A percentile compares a stretch with the other conserved stretches of the same genome.
Evolutionary conservation across 169 alveolate species (phyloP).

Genomic region (Neospora caninum): DNA sequence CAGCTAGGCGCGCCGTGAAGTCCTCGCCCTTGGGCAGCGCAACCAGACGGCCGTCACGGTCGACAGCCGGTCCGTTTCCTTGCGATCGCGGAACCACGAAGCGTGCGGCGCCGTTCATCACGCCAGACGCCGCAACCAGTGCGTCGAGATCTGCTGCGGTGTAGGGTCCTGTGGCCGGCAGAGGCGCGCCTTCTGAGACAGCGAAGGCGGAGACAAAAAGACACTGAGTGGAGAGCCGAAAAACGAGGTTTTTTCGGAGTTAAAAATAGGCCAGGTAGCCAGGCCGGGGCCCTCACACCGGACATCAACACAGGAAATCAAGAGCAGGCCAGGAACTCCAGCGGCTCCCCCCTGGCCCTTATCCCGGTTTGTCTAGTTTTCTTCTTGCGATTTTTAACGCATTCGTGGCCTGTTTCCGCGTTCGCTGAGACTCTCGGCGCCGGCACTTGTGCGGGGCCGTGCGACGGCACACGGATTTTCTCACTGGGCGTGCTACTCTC

Average conservation of each 20-base stretch:
- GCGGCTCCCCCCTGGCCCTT: no score
- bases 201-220: slow-evolving; percentile 1
- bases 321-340: no score
- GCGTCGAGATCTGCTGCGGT: slow-evolving; percentile 24
- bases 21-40: neutral
- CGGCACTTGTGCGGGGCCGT: no score
- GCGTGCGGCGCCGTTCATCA: neutral
- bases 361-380: no score
- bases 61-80: neutral
- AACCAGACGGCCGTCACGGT: neutral
- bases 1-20: neutral
- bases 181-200: neutral
- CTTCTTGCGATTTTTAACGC: no score
- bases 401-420: no score
- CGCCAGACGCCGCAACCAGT: neutral
- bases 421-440: no score
- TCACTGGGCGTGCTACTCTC: no score
- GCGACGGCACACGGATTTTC: no score
- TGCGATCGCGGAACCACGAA: neutral
- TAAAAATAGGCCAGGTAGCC: neutral
- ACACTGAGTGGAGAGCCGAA: neutral
- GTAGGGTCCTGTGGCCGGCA: slow-evolving; percentile 24
- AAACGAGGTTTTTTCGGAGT: neutral
- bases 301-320: no score
- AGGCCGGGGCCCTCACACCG: no score